Percentiles rank a stretch among this genome's conserved stretches.
These are phyloP conservation scores for Aspergillus ochraceoroseus DNA, from an alignment of 2,329 filamentous ascomycete genomes.

Conservation along the genomic window DNA sequence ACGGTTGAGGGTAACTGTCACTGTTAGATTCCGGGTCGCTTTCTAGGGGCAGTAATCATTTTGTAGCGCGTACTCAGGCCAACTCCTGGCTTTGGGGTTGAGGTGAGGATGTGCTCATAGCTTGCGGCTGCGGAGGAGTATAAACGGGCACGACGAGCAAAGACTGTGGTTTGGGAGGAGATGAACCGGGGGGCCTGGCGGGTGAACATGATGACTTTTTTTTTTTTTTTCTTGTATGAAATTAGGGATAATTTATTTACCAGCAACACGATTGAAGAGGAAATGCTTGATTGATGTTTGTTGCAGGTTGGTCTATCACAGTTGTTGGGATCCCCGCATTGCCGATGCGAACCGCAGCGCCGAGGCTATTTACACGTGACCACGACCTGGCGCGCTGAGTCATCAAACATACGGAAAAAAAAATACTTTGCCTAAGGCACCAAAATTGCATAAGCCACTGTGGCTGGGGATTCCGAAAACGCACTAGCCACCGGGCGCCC, in stretches of 20 bases:
- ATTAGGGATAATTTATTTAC: neutral
- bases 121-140: constrained; percentile 44
- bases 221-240: too few relatives aligned
- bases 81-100: constrained; percentile 80
- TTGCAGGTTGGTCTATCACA: neutral
- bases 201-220: constrained; percentile 39
- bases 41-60: too few relatives aligned
- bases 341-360: constrained; percentile 12
- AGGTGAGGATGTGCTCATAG: constrained; percentile 80
- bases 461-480: constrained; percentile 21
- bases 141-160: constrained; percentile 32
- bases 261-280: neutral
- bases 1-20: constrained; percentile 79
- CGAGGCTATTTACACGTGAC: constrained; percentile 10
- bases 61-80: constrained; percentile 88
- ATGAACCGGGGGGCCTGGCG: constrained; percentile 56
- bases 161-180: constrained; percentile 48
- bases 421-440: neutral
- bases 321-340: constrained; percentile 3
- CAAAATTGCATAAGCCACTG: constrained; percentile 1
- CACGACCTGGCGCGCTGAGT: constrained; percentile 1
- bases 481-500: constrained; percentile 10
- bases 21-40: too few relatives aligned
- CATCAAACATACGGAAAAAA: too few relatives aligned
- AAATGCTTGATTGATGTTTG: neutral